Percentiles rank a stretch among this genome's conserved stretches.
Conservation (phyloP, 2,329 filamentous ascomycete species). For the Aspergillus sp. region DNA sequence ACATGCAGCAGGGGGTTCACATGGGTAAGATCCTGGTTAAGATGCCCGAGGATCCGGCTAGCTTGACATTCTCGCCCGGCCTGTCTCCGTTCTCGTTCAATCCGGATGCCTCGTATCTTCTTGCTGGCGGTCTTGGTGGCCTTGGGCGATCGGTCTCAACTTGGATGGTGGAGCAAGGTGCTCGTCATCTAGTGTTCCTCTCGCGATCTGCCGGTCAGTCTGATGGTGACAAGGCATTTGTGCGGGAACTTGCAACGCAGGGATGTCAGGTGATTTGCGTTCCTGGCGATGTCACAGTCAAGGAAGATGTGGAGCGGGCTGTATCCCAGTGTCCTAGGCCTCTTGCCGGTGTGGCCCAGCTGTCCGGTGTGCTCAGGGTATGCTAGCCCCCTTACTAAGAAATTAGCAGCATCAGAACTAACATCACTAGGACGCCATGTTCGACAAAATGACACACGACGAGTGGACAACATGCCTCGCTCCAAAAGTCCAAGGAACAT, state of each 20-base stretch:
- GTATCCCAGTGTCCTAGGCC: background rate
- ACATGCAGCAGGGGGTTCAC: slow-evolving; percentile 50
- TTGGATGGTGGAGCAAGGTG: slow-evolving; percentile 22
- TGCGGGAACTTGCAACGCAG: slow-evolving; percentile 6
- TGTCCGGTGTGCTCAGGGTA: slow-evolving; percentile 21
- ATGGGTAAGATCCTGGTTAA: slow-evolving; percentile 50
- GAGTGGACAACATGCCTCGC: slow-evolving; percentile 10
- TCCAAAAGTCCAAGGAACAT: slow-evolving; percentile 22
- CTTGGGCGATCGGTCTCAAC: slow-evolving; percentile 19
- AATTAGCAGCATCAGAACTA: background rate
- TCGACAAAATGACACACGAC: slow-evolving; percentile 13
- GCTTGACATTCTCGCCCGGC: background rate
- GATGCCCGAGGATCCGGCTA: slow-evolving; percentile 16
- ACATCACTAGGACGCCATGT: slow-evolving; percentile 6
- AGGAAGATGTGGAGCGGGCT: slow-evolving; percentile 12
- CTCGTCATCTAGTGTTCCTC: slow-evolving; percentile 14
- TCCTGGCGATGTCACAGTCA: slow-evolving; percentile 11
- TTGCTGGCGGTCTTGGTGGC: slow-evolving; percentile 23
- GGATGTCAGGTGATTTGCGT: slow-evolving; percentile 11
- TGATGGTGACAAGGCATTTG: slow-evolving; percentile 7
- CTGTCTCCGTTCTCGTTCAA: background rate
- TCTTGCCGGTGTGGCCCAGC: slow-evolving; percentile 25
- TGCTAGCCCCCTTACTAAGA: background rate
- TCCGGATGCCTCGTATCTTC: slow-evolving; percentile 17
- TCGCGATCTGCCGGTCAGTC: slow-evolving; percentile 11